These are phyloP conservation scores for Chalciporus piperatus DNA, from an alignment of 768 basidiomycete species.

Conservation along the genomic window DNA sequence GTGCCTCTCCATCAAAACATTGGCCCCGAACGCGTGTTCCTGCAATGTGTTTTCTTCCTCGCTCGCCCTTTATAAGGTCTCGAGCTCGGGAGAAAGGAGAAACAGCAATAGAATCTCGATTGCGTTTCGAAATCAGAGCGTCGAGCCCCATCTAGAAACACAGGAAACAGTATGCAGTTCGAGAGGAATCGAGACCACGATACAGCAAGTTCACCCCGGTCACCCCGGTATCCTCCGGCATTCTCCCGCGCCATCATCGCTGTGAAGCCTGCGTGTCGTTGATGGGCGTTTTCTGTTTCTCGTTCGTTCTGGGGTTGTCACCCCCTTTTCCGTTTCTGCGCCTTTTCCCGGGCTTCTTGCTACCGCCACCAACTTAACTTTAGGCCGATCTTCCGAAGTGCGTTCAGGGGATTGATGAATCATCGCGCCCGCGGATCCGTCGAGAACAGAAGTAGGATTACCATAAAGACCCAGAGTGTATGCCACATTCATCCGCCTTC, in stretches of 20 bases:
- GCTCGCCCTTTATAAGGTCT: slow-evolving; percentile 10
- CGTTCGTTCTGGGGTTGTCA: slow-evolving; percentile 10
- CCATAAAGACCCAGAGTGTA: slow-evolving; percentile 16
- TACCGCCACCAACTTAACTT: slow-evolving; percentile 16
- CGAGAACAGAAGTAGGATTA: slow-evolving; percentile 11
- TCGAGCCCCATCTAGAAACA: slow-evolving; percentile 6
- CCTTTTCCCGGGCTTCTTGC: slow-evolving; percentile 18
- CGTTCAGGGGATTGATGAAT: slow-evolving; percentile 13
- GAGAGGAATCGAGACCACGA: slow-evolving; percentile 1
- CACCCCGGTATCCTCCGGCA: slow-evolving; percentile 22
- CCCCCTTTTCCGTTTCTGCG: slow-evolving; percentile 14
- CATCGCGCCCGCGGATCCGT: slow-evolving; percentile 27
- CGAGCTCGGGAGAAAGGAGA: slow-evolving; percentile 5
- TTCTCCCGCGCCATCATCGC: slow-evolving; percentile 14
- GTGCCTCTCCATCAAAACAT: slow-evolving; percentile 3
- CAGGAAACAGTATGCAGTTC: background rate
- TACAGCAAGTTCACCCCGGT: background rate
- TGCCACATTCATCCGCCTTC: slow-evolving; percentile 10
- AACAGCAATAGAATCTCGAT: background rate
- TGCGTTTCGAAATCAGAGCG: background rate
- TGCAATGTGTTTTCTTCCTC: background rate
- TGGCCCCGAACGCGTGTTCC: background rate
- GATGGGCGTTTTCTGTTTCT: slow-evolving; percentile 4
- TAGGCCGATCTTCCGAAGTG: slow-evolving; percentile 18
- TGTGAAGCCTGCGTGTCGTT: slow-evolving; percentile 5